Percentiles rank a stretch among this genome's conserved stretches.
These are phyloP conservation scores for Rhizopogon roseolus DNA, from an alignment of 768 basidiomycete genomes.

Conservation along the genomic window DNA sequence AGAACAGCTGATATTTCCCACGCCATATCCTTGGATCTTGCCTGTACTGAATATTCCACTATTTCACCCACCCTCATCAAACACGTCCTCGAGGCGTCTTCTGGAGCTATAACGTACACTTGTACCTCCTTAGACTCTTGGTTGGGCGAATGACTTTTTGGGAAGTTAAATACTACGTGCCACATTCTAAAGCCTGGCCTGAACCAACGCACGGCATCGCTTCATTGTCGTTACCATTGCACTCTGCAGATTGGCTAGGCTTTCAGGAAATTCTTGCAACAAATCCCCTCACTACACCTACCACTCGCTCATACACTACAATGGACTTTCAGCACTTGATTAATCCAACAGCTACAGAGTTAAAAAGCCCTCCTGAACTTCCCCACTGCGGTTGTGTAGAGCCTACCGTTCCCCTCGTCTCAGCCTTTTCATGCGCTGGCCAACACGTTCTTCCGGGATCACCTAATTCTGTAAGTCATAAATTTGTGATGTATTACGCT, in stretches of 20 bases:
- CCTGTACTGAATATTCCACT: too few species aligned
- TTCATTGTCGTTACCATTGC: not conserved
- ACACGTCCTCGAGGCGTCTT: not conserved
- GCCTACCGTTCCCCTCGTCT: not conserved
- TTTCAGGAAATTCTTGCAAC: too few species aligned
- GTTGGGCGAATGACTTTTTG: not conserved
- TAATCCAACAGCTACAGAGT: not conserved
- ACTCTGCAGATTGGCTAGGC: too few species aligned
- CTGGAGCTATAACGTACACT: not conserved
- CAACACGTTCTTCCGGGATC: not conserved
- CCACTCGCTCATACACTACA: not conserved
- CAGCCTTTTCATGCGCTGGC: not conserved
- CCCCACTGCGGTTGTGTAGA: not conserved
- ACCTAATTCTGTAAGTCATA: not conserved
- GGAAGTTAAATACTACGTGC: not conserved
- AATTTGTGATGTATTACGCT: not conserved
- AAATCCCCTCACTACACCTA: not conserved
- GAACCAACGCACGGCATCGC: not conserved
- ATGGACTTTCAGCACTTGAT: not conserved
- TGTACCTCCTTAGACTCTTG: not conserved
- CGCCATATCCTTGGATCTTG: too few species aligned
- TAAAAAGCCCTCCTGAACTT: too few species aligned
- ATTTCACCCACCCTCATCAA: too few species aligned
- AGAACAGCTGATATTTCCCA: too few species aligned
- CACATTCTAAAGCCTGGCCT: not conserved